A percentile compares a stretch with the other conserved stretches of the same genome.
phyloP scores from a whole-genome alignment of 228 moss, liverwort and hornwort species.

The Sphagnum magellanicum region DNA sequence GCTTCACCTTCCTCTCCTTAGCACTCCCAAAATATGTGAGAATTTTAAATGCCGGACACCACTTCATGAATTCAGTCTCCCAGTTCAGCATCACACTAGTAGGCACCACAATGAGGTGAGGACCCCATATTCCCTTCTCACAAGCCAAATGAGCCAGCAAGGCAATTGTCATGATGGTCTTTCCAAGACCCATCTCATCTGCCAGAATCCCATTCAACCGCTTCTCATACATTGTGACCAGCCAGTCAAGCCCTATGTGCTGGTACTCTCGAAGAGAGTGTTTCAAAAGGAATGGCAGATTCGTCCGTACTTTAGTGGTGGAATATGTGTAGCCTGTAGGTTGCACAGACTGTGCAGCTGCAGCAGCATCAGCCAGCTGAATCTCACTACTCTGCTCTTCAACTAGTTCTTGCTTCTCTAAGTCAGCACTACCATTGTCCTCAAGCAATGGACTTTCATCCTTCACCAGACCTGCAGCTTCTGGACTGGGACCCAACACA shows the following conservation, averaged over 20 bases:
- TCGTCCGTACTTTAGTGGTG: conserved; percentile 95
- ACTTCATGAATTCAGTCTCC: conserved; percentile 99
- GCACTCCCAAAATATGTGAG: conserved; percentile 97
- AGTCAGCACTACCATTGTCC: conserved; percentile 8
- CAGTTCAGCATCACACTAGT: conserved; percentile 98
- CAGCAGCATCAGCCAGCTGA: conserved; percentile 84
- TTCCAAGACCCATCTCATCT: conserved; percentile 98
- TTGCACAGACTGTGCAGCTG: conserved; percentile 91
- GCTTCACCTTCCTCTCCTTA: conserved; percentile 83
- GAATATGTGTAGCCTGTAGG: conserved; percentile 97
- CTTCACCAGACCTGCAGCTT: background rate
- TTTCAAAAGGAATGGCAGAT: conserved; percentile 88
- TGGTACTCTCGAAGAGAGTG: conserved; percentile 98
- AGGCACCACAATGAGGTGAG: conserved; percentile 94
- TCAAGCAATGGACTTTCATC: conserved; percentile 5
- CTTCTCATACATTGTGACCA: conserved; percentile 99
- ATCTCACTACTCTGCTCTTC: conserved; percentile 65
- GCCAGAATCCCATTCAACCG: conserved; percentile 94
- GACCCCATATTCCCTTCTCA: conserved; percentile 98
- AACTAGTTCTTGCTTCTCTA: conserved; percentile 11
- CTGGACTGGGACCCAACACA: background rate
- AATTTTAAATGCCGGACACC: conserved; percentile 99
- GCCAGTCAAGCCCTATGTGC: conserved; percentile 97
- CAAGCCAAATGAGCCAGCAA: conserved; percentile 93
- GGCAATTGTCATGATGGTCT: conserved; percentile 98